Percentiles rank a stretch among this genome's conserved stretches.
These are phyloP conservation scores for Solanum infundibuliforme DNA, from an alignment of 257 asterid species.

Conservation along the genomic window DNA sequence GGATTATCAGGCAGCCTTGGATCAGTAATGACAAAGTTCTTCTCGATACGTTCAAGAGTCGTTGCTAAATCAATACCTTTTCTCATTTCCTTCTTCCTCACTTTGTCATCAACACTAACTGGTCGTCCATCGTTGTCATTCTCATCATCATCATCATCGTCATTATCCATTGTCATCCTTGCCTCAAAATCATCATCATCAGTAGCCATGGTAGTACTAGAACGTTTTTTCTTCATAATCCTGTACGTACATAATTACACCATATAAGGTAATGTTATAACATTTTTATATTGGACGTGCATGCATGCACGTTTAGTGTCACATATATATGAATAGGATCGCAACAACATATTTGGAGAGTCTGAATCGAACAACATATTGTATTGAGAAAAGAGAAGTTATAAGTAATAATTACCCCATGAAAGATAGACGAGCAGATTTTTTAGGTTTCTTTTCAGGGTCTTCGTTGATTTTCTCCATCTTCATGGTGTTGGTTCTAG, in stretches of 20 bases:
- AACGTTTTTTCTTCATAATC: constrained; percentile 60
- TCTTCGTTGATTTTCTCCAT: constrained; percentile 64
- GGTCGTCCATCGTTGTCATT: constrained; percentile 63
- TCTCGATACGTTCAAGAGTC: constrained; percentile 96
- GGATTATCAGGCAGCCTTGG: constrained; percentile 98
- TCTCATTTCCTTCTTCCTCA: constrained; percentile 93
- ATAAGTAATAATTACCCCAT: constrained; percentile 33
- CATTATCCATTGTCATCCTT: constrained; percentile 22
- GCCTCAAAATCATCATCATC: constrained; percentile 30
- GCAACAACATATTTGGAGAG: not conserved
- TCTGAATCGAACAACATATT: not conserved
- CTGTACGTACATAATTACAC: constrained; percentile 17
- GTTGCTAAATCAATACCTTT: constrained; percentile 99
- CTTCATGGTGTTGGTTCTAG: constrained; percentile 23
- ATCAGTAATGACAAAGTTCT: constrained; percentile 93
- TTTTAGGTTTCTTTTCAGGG: constrained; percentile 55
- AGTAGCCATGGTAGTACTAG: constrained; percentile 23
- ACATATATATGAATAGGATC: too few species aligned
- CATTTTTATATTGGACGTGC: not conserved
- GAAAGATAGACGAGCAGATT: constrained; percentile 60
- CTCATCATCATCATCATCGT: constrained; percentile 32
- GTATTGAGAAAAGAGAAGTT: not conserved
- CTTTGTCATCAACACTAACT: constrained; percentile 85
- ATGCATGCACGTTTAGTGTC: not conserved
- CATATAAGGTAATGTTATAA: not conserved